Evolutionary conservation across 768 basidiomycete species (phyloP).

Genomic region (Collybia mongolica): DNA sequence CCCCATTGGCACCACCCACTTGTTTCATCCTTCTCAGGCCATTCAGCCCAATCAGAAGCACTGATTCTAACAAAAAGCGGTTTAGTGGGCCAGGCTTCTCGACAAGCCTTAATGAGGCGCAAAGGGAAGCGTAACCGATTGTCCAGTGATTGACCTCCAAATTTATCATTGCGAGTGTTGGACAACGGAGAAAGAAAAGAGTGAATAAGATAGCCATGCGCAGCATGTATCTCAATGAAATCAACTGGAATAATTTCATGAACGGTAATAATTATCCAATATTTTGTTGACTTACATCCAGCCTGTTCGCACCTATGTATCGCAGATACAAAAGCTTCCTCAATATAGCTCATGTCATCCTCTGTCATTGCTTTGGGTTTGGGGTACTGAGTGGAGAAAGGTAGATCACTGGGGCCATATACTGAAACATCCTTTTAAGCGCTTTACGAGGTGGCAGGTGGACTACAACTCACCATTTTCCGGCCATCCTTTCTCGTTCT

Average conservation of each 20-base stretch:
- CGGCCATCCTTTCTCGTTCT: constrained; percentile 71
- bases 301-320: constrained; percentile 52
- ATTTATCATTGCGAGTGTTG: constrained; percentile 68
- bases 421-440: constrained; percentile 36
- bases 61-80: constrained; percentile 75
- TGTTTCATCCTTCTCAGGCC: constrained; percentile 51
- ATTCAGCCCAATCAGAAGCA: constrained; percentile 65
- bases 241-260: constrained; percentile 41
- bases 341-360: constrained; percentile 52
- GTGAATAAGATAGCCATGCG: constrained; percentile 70
- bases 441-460: not conserved
- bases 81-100: constrained; percentile 56
- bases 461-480: constrained; percentile 42
- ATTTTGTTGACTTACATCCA: constrained; percentile 48
- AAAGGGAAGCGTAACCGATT: constrained; percentile 73
- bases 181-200: constrained; percentile 73
- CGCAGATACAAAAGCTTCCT: constrained; percentile 59
- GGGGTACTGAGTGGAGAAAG: constrained; percentile 52
- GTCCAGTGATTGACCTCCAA: constrained; percentile 67
- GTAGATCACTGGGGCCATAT: constrained; percentile 55
- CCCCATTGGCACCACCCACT: constrained; percentile 72
- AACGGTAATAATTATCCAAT: not conserved
- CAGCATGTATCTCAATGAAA: constrained; percentile 71
- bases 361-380: constrained; percentile 58
- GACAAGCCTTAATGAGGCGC: constrained; percentile 49